Conservation (phyloP, 2,329 filamentous ascomycete genomes). For the Stenocarpella maydis region DNA sequence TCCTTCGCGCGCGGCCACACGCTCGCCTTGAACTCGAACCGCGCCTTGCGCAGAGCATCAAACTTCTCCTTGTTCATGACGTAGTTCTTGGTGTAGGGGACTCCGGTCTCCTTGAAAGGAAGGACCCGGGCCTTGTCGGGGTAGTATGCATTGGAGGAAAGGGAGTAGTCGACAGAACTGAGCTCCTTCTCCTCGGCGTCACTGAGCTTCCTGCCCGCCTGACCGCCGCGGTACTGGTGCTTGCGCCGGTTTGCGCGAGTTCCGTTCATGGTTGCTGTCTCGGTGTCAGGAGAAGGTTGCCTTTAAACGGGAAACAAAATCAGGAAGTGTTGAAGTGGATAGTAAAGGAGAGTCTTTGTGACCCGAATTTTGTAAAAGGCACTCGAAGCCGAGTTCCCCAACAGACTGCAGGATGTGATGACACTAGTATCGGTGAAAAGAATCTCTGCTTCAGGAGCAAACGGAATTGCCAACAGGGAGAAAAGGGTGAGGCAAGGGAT, state of each 20-base stretch:
- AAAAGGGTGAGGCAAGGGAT: neutral
- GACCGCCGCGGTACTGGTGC: neutral
- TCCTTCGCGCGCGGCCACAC: neutral
- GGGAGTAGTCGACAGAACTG: neutral
- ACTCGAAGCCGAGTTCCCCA: neutral
- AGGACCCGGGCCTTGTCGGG: neutral
- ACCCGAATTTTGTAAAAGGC: neutral
- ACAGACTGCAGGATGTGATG: too few relatives aligned
- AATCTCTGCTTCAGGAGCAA: neutral
- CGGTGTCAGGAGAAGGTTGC: neutral
- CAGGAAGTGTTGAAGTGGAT: neutral
- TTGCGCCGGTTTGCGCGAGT: neutral
- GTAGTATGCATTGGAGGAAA: neutral
- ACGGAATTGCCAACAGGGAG: neutral
- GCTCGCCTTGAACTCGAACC: neutral
- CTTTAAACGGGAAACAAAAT: neutral
- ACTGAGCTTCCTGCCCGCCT: neutral
- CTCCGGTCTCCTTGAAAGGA: neutral
- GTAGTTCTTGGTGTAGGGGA: constrained; percentile 9
- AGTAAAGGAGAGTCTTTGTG: neutral
- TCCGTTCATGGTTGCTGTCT: constrained; percentile 11
- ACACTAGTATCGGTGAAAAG: too few relatives aligned
- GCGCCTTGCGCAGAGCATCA: neutral
- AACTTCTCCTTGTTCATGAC: neutral
- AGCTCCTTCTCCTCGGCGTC: neutral